Conservation (phyloP, 768 basidiomycete species). For the Hortiboletus campestris region DNA sequence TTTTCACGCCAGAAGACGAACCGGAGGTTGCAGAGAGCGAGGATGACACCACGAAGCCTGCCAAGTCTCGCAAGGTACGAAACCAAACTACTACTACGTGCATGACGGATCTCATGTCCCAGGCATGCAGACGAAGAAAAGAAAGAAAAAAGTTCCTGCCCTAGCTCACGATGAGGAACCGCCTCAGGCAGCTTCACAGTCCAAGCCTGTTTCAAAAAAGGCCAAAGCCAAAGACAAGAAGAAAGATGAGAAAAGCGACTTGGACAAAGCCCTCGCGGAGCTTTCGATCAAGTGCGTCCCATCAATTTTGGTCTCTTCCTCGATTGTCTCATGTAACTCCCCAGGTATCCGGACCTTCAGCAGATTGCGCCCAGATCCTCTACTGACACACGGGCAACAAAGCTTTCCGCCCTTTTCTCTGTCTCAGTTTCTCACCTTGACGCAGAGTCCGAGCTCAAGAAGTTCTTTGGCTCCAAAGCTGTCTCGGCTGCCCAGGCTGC, state of each 20-base stretch:
- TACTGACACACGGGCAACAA: conserved; percentile 29
- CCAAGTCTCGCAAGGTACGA: conserved; percentile 27
- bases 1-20: conserved; percentile 38
- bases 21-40: conserved; percentile 18
- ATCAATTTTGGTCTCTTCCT: not conserved
- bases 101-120: not conserved
- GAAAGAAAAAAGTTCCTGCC: conserved; percentile 34
- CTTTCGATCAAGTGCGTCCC: conserved; percentile 67
- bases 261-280: conserved; percentile 83
- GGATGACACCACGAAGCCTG: conserved; percentile 16
- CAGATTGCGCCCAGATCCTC: conserved; percentile 28
- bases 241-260: conserved; percentile 67
- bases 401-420: conserved; percentile 58
- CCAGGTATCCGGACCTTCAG: conserved; percentile 54
- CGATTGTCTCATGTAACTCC: not conserved
- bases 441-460: conserved; percentile 84
- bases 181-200: conserved; percentile 15
- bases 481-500: conserved; percentile 58
- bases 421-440: conserved; percentile 85
- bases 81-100: not conserved
- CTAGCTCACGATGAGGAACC: conserved; percentile 5
- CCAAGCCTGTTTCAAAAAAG: conserved; percentile 56
- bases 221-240: conserved; percentile 61
- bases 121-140: conserved; percentile 37
- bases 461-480: conserved; percentile 92